These are phyloP conservation scores for Colletotrichum kahawae DNA, from an alignment of 2,329 filamentous ascomycete species.

Conservation along the genomic window DNA sequence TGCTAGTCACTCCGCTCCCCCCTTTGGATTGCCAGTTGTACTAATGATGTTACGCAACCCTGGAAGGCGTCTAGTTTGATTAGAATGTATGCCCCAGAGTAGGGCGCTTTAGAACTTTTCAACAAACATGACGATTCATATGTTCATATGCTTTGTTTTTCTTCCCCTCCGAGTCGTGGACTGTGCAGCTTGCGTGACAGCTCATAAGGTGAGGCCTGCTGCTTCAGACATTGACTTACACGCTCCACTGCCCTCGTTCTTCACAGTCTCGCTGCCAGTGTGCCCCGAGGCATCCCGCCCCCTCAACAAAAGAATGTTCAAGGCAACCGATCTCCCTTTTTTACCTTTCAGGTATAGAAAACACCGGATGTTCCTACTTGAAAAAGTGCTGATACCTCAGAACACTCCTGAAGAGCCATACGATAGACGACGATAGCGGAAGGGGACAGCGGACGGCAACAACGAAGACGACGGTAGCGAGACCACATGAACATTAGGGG, in stretches of 20 bases:
- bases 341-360: background rate
- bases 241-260: background rate
- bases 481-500: background rate
- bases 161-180: background rate
- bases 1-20: slow-evolving; percentile 17
- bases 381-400: background rate
- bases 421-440: background rate
- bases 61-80: slow-evolving; percentile 5
- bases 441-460: background rate
- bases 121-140: background rate
- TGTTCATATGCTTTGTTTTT: background rate
- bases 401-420: background rate
- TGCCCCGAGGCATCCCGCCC: background rate
- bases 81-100: slow-evolving; percentile 12
- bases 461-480: background rate
- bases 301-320: background rate
- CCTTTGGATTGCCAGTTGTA: slow-evolving; percentile 7
- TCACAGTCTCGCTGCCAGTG: background rate
- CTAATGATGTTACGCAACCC: slow-evolving; percentile 19
- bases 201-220: background rate
- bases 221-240: background rate
- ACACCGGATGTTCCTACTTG: background rate
- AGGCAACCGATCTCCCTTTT: background rate
- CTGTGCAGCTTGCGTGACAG: background rate
- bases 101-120: background rate